Conservation (phyloP, 208 protist species). For the Wallacemonas rigidus region DNA sequence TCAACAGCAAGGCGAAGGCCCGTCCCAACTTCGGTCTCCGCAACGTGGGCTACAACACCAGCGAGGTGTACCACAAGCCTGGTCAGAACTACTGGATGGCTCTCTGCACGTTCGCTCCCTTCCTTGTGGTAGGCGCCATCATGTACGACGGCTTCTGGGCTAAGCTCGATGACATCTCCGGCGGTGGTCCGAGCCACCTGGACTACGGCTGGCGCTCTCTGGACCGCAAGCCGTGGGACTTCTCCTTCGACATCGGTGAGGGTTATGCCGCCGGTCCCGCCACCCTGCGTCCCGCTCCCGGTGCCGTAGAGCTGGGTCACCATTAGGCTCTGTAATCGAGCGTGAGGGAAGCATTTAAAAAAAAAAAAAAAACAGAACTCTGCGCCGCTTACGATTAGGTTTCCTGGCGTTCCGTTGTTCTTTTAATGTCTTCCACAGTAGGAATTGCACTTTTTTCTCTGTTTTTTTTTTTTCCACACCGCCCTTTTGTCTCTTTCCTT, state of each 20-base stretch:
- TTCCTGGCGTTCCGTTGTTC: not conserved
- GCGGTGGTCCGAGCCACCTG: conserved; percentile 70
- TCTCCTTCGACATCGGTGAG: conserved; percentile 88
- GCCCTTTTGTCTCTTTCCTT: conserved; percentile 2
- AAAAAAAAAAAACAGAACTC: conserved; percentile 13
- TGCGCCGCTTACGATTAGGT: not conserved
- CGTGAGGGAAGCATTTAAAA: not conserved
- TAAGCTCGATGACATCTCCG: conserved; percentile 82
- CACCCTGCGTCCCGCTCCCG: conserved; percentile 64
- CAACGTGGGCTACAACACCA: conserved; percentile 80
- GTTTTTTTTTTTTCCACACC: conserved; percentile 21
- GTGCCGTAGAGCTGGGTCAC: conserved; percentile 74
- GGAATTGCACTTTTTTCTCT: conserved; percentile 24
- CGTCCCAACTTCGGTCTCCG: conserved; percentile 87
- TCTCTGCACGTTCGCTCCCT: conserved; percentile 49
- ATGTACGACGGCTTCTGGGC: conserved; percentile 85
- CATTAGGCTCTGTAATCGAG: conserved; percentile 37
- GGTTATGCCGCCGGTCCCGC: conserved; percentile 82
- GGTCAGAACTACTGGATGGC: conserved; percentile 81
- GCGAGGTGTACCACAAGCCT: conserved; percentile 81
- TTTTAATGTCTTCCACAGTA: conserved; percentile 1
- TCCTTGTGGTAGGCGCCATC: conserved; percentile 70
- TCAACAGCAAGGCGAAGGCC: conserved; percentile 87
- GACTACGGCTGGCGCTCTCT: conserved; percentile 80
- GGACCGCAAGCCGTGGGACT: conserved; percentile 88